Percentiles rank a stretch among this genome's conserved stretches.
phyloP scores from a whole-genome alignment of 164 flowering plant genomes.

The Malania oleifera region DNA sequence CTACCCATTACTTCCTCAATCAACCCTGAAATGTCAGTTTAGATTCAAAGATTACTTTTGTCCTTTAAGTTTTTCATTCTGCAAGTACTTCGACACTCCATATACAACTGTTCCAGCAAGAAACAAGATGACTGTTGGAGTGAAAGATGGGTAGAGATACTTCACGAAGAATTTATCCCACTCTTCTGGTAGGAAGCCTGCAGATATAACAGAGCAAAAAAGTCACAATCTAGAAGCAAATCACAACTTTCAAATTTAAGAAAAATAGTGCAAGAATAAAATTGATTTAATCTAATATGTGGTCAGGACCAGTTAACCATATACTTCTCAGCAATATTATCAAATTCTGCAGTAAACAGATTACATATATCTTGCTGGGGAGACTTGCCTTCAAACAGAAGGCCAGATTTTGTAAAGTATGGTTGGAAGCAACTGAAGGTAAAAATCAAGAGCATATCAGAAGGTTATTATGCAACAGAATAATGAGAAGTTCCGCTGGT shows the following conservation, averaged over 20 bases:
- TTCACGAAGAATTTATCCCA: constrained; percentile 89
- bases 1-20: constrained; percentile 7
- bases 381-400: no score
- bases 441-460: no score
- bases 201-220: not conserved
- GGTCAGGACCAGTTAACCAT: not conserved
- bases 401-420: no score
- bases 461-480: no score
- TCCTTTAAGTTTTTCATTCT: constrained; percentile 49
- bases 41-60: constrained; percentile 20
- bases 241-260: not conserved
- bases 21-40: not conserved
- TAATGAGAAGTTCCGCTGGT: no score
- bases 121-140: constrained; percentile 84
- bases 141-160: constrained; percentile 84
- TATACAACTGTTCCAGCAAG: constrained; percentile 76
- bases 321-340: not conserved
- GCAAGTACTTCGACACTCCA: constrained; percentile 79
- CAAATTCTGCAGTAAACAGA: not conserved
- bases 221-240: not conserved
- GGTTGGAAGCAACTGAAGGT: no score
- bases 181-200: constrained; percentile 95
- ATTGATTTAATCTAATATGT: not conserved
- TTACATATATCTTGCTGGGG: no score
- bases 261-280: not conserved